phyloP scores from a whole-genome alignment of 2,329 filamentous ascomycete genomes.

The Bipolaris bicolor region DNA sequence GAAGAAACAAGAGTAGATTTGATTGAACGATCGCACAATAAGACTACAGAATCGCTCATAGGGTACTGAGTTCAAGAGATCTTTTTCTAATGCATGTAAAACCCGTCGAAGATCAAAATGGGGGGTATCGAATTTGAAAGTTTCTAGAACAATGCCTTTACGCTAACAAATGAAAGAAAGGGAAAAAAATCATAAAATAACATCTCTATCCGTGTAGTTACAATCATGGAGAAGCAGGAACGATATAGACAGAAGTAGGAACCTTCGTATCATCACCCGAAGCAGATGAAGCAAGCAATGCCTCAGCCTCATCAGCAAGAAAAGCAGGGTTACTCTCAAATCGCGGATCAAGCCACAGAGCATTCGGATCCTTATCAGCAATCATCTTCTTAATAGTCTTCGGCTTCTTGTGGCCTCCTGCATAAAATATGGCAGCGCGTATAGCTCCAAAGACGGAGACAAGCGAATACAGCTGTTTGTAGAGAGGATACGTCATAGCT shows the following conservation, averaged over 20 bases:
- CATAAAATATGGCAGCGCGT: slow-evolving; percentile 17
- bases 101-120: too few species aligned
- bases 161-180: neutral
- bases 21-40: too few species aligned
- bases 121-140: neutral
- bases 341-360: slow-evolving; percentile 25
- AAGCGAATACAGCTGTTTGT: slow-evolving; percentile 24
- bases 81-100: too few species aligned
- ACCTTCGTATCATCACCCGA: neutral
- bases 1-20: neutral
- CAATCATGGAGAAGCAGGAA: neutral
- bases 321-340: slow-evolving; percentile 22
- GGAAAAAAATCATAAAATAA: too few species aligned
- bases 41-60: too few species aligned
- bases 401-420: slow-evolving; percentile 21
- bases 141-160: neutral
- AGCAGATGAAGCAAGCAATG: neutral
- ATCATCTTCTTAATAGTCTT: slow-evolving; percentile 24
- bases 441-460: slow-evolving; percentile 24
- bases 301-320: slow-evolving; percentile 21
- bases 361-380: slow-evolving; percentile 18
- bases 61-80: too few species aligned
- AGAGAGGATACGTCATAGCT: slow-evolving; percentile 17
- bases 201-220: too few species aligned
- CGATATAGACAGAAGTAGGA: neutral